Percentiles rank a stretch among this genome's conserved stretches.
These are phyloP conservation scores for Globisporangium cylindrosporum DNA, from an alignment of 352 stramenopile species.

Conservation along the genomic window DNA sequence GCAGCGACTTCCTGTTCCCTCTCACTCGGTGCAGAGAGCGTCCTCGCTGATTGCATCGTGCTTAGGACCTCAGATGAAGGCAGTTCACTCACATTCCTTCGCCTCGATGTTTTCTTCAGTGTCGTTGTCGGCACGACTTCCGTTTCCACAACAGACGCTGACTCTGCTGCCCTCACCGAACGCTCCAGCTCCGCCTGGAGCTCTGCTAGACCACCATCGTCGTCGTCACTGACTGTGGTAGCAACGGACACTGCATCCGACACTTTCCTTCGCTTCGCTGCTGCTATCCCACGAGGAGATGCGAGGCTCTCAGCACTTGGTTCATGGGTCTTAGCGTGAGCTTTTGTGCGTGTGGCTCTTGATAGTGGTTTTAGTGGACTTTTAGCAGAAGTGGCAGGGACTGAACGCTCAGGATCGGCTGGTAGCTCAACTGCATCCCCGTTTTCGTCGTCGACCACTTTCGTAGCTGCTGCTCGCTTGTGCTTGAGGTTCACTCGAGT, in stretches of 20 bases:
- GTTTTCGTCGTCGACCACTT: background rate
- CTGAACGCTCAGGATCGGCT: conserved; percentile 8
- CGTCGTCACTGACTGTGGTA: conserved; percentile 23
- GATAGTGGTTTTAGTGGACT: conserved; percentile 1
- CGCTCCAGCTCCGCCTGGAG: conserved; percentile 30
- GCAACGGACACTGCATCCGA: conserved; percentile 19
- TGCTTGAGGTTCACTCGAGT: background rate
- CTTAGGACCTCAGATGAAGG: background rate
- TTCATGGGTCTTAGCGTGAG: no score
- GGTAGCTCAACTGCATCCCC: conserved; percentile 4
- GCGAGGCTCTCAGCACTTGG: background rate
- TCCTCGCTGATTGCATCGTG: background rate
- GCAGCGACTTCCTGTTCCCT: background rate
- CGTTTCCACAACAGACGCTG: background rate
- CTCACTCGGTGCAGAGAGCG: background rate
- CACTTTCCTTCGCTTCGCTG: background rate
- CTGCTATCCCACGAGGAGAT: background rate
- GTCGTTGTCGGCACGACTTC: conserved; percentile 3
- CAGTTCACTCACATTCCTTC: background rate
- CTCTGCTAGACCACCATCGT: conserved; percentile 25
- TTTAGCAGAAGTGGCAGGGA: background rate
- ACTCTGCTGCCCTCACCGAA: background rate
- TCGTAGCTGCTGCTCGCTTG: background rate
- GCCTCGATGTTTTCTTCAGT: background rate
- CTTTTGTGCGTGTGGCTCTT: conserved; percentile 4